A percentile compares a stretch with the other conserved stretches of the same genome.
These are phyloP conservation scores for Daldinia sp. DNA, from an alignment of 2,329 filamentous ascomycete genomes.

Conservation along the genomic window DNA sequence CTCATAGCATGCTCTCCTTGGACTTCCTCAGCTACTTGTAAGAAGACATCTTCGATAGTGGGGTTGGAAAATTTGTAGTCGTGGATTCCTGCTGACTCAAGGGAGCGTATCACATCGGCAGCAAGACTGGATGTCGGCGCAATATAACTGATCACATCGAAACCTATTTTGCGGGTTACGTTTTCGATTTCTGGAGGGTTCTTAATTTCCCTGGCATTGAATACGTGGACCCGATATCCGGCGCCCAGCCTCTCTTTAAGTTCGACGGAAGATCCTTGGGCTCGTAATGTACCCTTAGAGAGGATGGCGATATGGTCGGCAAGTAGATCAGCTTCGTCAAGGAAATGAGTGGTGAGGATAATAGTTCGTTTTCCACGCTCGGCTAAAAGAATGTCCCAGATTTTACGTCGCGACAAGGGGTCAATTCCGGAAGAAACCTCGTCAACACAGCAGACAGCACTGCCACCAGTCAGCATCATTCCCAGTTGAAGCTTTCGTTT, in stretches of 20 bases:
- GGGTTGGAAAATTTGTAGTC: constrained; percentile 90
- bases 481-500: constrained; percentile 92
- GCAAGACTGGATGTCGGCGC: constrained; percentile 77
- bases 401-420: constrained; percentile 85
- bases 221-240: constrained; percentile 84
- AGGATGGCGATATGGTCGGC: constrained; percentile 90
- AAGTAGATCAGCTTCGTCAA: constrained; percentile 91
- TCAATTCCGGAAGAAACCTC: constrained; percentile 92
- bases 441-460: constrained; percentile 88
- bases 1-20: constrained; percentile 60
- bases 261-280: constrained; percentile 85
- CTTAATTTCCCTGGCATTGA: constrained; percentile 65
- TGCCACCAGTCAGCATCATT: constrained; percentile 95
- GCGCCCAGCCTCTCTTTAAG: constrained; percentile 85
- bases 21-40: constrained; percentile 86
- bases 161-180: constrained; percentile 68
- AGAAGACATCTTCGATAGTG: constrained; percentile 92
- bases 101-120: constrained; percentile 74
- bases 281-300: constrained; percentile 84
- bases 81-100: constrained; percentile 75
- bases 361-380: constrained; percentile 86
- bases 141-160: constrained; percentile 80
- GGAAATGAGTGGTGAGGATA: constrained; percentile 90
- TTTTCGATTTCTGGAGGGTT: constrained; percentile 65
- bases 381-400: constrained; percentile 92